Evolutionary conservation across 2,329 filamentous ascomycete species (phyloP).

Genomic region (Talaromyces sp.): DNA sequence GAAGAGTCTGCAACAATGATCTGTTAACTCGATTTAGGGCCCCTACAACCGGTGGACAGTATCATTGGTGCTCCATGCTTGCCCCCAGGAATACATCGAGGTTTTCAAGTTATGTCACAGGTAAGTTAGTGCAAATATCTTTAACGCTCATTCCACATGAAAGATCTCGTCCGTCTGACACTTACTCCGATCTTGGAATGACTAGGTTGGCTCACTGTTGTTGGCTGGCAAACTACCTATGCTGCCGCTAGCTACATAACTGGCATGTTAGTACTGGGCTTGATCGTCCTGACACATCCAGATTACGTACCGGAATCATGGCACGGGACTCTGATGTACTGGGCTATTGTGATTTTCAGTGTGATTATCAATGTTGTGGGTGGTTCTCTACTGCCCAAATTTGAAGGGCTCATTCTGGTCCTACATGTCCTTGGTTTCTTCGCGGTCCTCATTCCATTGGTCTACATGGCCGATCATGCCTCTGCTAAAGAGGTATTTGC

Average conservation of each 20-base stretch:
- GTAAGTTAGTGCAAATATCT: not conserved
- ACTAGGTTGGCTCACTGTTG: slow-evolving; percentile 17
- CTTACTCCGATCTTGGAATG: not conserved
- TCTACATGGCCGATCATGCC: slow-evolving; percentile 8
- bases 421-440: slow-evolving; percentile 12
- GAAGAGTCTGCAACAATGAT: not conserved
- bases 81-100: slow-evolving; percentile 1
- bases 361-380: slow-evolving; percentile 46
- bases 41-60: slow-evolving; percentile 11
- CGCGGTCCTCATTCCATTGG: slow-evolving; percentile 11
- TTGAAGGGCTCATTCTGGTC: slow-evolving; percentile 12
- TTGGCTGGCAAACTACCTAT: slow-evolving; percentile 28
- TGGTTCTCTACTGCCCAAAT: slow-evolving; percentile 5
- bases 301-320: slow-evolving; percentile 24
- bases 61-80: slow-evolving; percentile 15
- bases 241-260: slow-evolving; percentile 27
- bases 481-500: slow-evolving; percentile 21
- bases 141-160: not conserved
- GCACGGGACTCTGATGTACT: slow-evolving; percentile 47
- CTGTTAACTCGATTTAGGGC: slow-evolving; percentile 3
- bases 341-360: slow-evolving; percentile 43
- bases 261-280: slow-evolving; percentile 29
- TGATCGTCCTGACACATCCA: slow-evolving; percentile 20
- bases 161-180: not conserved
- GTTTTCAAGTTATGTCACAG: slow-evolving; percentile 14